Evolutionary conservation across 768 basidiomycete genomes (phyloP).

Genomic region (Auricularia heimuer): DNA sequence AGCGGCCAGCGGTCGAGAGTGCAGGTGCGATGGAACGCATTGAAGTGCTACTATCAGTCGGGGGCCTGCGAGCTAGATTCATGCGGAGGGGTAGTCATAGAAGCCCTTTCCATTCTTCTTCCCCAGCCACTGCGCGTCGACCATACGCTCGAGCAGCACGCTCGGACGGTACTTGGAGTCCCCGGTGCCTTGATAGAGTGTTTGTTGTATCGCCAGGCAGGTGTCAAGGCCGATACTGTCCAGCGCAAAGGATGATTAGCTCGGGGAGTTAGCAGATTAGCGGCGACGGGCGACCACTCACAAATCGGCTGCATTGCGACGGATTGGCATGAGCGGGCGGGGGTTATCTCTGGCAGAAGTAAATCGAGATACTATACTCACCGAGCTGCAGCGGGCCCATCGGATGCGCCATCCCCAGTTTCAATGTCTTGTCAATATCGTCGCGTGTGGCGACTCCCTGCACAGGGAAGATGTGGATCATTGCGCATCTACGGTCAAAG

Average conservation of each 20-base stretch:
- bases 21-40: too few relatives aligned
- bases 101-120: constrained; percentile 91
- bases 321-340: too few relatives aligned
- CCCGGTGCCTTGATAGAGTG: constrained; percentile 76
- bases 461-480: background rate
- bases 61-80: background rate
- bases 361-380: constrained; percentile 18
- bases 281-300: constrained; percentile 20
- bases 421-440: constrained; percentile 91
- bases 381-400: constrained; percentile 92
- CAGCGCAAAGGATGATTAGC: background rate
- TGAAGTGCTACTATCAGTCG: too few relatives aligned
- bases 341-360: background rate
- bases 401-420: constrained; percentile 88
- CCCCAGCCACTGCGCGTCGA: constrained; percentile 90
- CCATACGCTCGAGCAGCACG: constrained; percentile 87
- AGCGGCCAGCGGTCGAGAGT: too few relatives aligned
- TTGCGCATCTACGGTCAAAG: background rate
- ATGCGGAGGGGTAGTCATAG: constrained; percentile 56
- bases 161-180: constrained; percentile 95
- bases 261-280: background rate
- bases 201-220: constrained; percentile 87
- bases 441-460: constrained; percentile 87
- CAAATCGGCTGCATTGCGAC: constrained; percentile 40
- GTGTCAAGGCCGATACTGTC: constrained; percentile 93